Percentiles rank a stretch among this genome's conserved stretches.
phyloP scores from a whole-genome alignment of 73 alveolate species.

The Paramecium sonneborni region DNA sequence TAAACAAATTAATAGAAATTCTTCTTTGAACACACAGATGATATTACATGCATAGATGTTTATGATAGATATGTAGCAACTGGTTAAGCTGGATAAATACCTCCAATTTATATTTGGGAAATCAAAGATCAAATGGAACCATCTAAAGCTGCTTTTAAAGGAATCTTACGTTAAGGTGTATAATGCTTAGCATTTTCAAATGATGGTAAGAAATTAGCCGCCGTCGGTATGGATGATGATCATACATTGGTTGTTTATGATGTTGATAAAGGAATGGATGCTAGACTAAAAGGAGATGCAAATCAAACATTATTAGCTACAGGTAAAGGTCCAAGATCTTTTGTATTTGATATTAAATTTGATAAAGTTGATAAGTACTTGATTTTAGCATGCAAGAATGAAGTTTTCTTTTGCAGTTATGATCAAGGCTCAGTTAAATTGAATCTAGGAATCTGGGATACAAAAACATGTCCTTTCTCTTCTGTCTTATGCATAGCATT shows the following conservation, averaged over 20 bases:
- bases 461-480: constrained; percentile 72
- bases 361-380: constrained; percentile 74
- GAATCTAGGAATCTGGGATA: constrained; percentile 91
- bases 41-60: constrained; percentile 91
- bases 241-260: constrained; percentile 92
- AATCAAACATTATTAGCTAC: constrained; percentile 71
- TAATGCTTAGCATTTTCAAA: constrained; percentile 86
- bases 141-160: constrained; percentile 81
- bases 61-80: constrained; percentile 81
- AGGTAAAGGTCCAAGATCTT: constrained; percentile 91
- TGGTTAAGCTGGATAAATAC: constrained; percentile 94
- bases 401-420: constrained; percentile 80
- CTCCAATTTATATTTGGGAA: constrained; percentile 87
- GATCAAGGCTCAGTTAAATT: constrained; percentile 76
- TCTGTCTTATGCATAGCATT: constrained; percentile 86
- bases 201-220: constrained; percentile 91
- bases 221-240: constrained; percentile 92
- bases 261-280: constrained; percentile 75
- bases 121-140: constrained; percentile 69
- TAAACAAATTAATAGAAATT: constrained; percentile 77
- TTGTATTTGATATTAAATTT: constrained; percentile 84
- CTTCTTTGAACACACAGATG: constrained; percentile 91
- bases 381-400: constrained; percentile 88
- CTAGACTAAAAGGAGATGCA: constrained; percentile 57
- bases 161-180: constrained; percentile 87